Percentiles rank a stretch among this genome's conserved stretches.
Evolutionary conservation across 148 eudicot genomes (phyloP).

Genomic region (Salicornia ramosissima): DNA sequence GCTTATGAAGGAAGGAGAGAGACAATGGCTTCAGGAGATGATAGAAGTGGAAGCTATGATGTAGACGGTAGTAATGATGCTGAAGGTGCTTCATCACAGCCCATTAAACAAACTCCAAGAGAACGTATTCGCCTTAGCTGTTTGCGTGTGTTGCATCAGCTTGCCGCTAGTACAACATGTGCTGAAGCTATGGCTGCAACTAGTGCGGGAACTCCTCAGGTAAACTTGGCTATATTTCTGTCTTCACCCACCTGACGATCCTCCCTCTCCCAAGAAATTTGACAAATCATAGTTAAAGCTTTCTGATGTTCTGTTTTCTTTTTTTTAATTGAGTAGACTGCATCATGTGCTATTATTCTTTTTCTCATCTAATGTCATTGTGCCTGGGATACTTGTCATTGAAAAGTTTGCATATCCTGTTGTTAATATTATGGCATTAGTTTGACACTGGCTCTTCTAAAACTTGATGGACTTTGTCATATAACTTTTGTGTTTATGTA

Average conservation of each 20-base stretch:
- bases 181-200: constrained; percentile 99
- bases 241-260: too few relatives aligned
- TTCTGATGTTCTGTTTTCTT: background rate
- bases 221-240: constrained; percentile 18
- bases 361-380: background rate
- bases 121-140: constrained; percentile 98
- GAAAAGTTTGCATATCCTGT: background rate
- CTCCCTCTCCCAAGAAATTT: background rate
- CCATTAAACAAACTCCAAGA: constrained; percentile 73
- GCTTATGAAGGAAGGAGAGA: constrained; percentile 97
- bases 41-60: constrained; percentile 34
- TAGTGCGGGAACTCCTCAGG: constrained; percentile 97
- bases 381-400: background rate
- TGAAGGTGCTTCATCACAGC: constrained; percentile 49
- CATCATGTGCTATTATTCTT: background rate
- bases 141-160: constrained; percentile 94
- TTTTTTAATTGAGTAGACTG: background rate
- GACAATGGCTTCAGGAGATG: constrained; percentile 68
- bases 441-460: background rate
- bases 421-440: background rate
- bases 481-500: background rate
- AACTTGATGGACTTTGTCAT: background rate
- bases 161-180: constrained; percentile 97
- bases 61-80: constrained; percentile 40
- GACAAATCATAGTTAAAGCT: background rate